Evolutionary conservation across 805 yeast genomes (phyloP), one percentile per base, ranked within the genome.

Genomic region (Nakazawaea holstii): DNA sequence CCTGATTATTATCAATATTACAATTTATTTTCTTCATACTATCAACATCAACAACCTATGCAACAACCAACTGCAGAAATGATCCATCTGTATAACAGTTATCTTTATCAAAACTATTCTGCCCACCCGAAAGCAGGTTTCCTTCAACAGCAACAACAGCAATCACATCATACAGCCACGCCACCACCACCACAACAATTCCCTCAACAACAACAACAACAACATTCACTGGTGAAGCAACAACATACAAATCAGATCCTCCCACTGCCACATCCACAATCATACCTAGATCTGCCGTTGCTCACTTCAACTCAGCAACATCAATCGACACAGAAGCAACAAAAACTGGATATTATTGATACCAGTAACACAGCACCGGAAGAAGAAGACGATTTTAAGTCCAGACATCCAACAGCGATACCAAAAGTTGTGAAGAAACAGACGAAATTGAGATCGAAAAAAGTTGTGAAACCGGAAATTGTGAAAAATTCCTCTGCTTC

Each of bases 1-100:
- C 39, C 39, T 6, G 41, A 43, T 30, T 43, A 43, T 24, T 43
- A 43, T 24, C 41, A 35, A 11, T 43, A 43, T n/a, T 36, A 43
- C 15, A 43, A 43, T 26, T 35, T 36, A 15, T 29, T 13, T 14
- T 36, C 46, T 15, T 36, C 46, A 8, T 43, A 43, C 17, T 36
- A 36, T 26, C 39, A 28, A 15, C 46, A 43, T 14, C 15, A 29
- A 14, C 32, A 30, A 26, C 46, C 31, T 6, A 9, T 28, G 8
- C 30, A 39, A 17, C 31, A 8, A 9, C 35, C 35, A 29, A 10
- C 35, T 8, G 36, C 44, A 2, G 44, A 41, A 13, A 41, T 41
- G 44, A 33, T 41, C 7, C 36, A 41, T 31, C 44, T 41, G 44
- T 41, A 41, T 26, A 41, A 41, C 20, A 41, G 37, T 32, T 41